These are phyloP conservation scores for Aspergillus aculeatinus DNA, from an alignment of 2,329 filamentous ascomycete species.

Conservation along the genomic window DNA sequence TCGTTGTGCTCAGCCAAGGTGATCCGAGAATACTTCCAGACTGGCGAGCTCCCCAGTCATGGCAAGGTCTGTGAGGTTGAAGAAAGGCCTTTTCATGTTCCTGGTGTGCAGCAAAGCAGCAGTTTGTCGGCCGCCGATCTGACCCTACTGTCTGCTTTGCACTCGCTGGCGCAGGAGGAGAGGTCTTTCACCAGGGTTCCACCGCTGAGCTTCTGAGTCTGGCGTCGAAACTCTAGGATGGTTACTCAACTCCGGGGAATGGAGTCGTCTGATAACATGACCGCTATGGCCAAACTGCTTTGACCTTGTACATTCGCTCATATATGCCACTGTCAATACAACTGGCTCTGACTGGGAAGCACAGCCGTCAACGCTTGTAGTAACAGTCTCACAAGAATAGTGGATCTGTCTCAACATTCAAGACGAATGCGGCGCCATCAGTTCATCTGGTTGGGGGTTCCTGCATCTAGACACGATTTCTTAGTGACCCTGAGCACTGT, in stretches of 20 bases:
- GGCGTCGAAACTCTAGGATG: background rate
- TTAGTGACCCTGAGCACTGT: background rate
- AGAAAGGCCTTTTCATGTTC: background rate
- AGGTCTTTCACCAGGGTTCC: background rate
- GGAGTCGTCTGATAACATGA: no score
- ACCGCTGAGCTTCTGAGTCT: background rate
- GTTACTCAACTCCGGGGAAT: no score
- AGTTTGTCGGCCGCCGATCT: background rate
- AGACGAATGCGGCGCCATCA: background rate
- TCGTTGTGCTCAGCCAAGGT: constrained; percentile 1
- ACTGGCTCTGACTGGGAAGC: no score
- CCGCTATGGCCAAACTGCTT: no score
- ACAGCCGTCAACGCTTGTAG: background rate
- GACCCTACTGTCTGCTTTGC: background rate
- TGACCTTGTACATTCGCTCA: no score
- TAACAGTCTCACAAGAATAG: background rate
- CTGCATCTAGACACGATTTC: background rate
- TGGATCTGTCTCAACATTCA: background rate
- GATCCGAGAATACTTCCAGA: constrained; percentile 7
- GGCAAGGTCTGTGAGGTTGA: constrained; percentile 7
- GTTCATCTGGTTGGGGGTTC: background rate
- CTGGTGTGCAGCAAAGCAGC: background rate
- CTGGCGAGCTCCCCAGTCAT: background rate
- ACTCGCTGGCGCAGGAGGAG: background rate
- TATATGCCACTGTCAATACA: background rate